These are phyloP conservation scores for Rhizophagus clarus DNA, from an alignment of 192 early-diverging fungal species.

Conservation along the genomic window DNA sequence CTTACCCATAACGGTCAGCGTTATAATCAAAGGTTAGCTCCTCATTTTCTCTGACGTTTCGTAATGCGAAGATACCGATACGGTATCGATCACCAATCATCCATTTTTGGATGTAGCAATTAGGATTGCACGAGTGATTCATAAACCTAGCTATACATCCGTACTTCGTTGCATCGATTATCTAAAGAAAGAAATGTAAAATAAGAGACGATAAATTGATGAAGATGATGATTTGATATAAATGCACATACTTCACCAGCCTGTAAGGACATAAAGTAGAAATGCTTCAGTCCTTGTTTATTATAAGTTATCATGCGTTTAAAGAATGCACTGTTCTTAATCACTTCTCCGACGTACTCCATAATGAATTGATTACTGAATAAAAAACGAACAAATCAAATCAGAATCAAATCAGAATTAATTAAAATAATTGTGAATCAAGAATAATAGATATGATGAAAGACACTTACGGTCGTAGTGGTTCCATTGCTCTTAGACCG, in stretches of 20 bases:
- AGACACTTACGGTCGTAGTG: conserved; percentile 60
- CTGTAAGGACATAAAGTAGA: conserved; percentile 97
- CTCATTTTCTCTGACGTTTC: conserved; percentile 72
- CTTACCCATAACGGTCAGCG: conserved; percentile 90
- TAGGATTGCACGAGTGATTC: conserved; percentile 97
- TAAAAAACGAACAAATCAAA: not conserved
- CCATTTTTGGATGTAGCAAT: conserved; percentile 97
- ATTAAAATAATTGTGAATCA: not conserved
- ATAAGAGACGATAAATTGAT: not conserved
- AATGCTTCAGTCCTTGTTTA: conserved; percentile 81
- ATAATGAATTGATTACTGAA: conserved; percentile 88
- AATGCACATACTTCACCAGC: conserved; percentile 72
- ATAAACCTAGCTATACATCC: conserved; percentile 96
- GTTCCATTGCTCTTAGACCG: conserved; percentile 78
- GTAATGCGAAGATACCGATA: conserved; percentile 94
- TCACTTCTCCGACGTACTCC: conserved; percentile 97
- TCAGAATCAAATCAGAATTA: not conserved
- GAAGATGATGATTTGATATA: not conserved
- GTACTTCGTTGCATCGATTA: conserved; percentile 93
- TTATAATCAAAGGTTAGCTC: conserved; percentile 99
- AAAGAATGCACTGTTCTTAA: conserved; percentile 78
- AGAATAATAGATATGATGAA: not conserved
- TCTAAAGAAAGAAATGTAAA: conserved; percentile 42
- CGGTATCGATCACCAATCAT: conserved; percentile 85
- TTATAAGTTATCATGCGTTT: conserved; percentile 85